These are phyloP conservation scores for Solanum phureja DNA, from an alignment of 257 asterid genomes.

Conservation along the genomic window DNA sequence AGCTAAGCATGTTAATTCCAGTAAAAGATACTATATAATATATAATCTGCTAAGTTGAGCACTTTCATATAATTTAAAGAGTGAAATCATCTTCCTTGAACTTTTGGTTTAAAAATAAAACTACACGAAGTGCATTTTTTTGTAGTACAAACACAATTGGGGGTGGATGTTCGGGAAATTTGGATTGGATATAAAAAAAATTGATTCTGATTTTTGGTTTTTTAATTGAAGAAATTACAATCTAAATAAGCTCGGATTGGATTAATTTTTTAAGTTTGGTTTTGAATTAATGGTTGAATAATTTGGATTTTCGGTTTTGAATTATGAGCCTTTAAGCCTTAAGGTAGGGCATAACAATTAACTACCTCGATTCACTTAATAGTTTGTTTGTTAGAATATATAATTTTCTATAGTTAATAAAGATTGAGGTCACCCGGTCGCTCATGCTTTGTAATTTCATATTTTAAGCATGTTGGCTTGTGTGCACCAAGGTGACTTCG, in stretches of 20 bases:
- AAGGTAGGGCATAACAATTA: neutral
- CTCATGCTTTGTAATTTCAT: too few relatives aligned
- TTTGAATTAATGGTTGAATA: too few relatives aligned
- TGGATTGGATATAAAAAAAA: too few relatives aligned
- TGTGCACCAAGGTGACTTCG: neutral
- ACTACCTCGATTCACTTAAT: neutral
- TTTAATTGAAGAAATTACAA: neutral
- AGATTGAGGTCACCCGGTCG: neutral
- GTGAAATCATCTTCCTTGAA: neutral
- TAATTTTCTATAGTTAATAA: neutral
- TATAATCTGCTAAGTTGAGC: neutral
- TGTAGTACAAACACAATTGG: neutral
- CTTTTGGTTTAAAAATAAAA: neutral
- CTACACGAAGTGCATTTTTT: neutral
- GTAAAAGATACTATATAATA: neutral
- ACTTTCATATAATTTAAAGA: neutral
- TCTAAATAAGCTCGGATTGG: neutral
- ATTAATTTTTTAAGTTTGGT: too few relatives aligned
- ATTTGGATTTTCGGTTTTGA: too few relatives aligned
- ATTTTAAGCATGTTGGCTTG: neutral
- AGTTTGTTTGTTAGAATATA: too few relatives aligned
- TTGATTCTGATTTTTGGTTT: too few relatives aligned
- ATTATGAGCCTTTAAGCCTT: neutral
- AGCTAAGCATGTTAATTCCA: neutral
- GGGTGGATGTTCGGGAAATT: neutral